Conservation (phyloP, 2,329 filamentous ascomycete genomes). For the Exophiala alcalophila region DNA sequence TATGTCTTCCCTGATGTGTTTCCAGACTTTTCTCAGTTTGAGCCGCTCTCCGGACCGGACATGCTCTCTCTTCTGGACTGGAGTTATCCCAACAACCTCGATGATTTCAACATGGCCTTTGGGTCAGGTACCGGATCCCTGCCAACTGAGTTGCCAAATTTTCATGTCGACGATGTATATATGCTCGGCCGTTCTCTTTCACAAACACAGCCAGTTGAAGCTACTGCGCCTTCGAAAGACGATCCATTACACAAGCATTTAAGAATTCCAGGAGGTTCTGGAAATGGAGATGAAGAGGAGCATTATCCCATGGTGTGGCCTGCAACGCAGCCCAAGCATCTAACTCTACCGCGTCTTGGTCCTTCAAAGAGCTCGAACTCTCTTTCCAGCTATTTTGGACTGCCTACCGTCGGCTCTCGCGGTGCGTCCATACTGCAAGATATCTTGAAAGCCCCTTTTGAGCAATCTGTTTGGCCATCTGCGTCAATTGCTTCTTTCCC, state of each 20-base stretch:
- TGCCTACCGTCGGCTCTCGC: conserved; percentile 1
- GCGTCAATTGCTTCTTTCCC: conserved; percentile 9
- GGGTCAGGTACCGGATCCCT: conserved; percentile 1
- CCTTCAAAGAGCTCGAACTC: conserved; percentile 1
- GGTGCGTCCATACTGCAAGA: conserved; percentile 8
- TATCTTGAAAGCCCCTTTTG: conserved; percentile 10
- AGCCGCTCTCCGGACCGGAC: conserved; percentile 5
- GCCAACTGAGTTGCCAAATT: background rate
- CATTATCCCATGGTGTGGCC: conserved; percentile 9
- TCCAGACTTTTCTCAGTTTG: conserved; percentile 2
- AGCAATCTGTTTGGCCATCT: conserved; percentile 10
- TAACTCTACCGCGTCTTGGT: conserved; percentile 3
- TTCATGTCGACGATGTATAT: background rate
- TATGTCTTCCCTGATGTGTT: conserved; percentile 3
- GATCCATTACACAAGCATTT: conserved; percentile 4
- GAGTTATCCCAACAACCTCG: conserved; percentile 2
- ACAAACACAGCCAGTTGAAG: conserved; percentile 1
- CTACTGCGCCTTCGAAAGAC: conserved; percentile 1
- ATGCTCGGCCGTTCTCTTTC: background rate
- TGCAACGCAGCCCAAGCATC: background rate
- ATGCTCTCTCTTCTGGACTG: conserved; percentile 9
- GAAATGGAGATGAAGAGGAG: conserved; percentile 6
- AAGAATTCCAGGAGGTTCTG: conserved; percentile 4
- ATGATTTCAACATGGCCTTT: conserved; percentile 4
- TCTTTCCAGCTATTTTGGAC: conserved; percentile 1